Base-by-base conservation (phyloP, 345 rosid genomes). In the Sisymbrium irio region DNA sequence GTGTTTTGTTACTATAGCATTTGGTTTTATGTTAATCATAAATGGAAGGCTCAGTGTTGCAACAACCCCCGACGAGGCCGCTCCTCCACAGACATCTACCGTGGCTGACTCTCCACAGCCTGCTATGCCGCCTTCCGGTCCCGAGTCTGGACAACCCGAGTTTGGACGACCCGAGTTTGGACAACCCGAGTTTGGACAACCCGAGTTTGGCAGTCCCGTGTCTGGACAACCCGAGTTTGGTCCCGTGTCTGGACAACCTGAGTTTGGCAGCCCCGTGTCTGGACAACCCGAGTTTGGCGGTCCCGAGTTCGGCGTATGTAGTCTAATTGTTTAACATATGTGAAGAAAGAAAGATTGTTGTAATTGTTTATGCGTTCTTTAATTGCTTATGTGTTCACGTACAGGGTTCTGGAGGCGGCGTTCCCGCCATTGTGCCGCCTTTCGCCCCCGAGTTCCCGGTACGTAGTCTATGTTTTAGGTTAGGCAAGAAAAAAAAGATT, bases 361-460 rank as follows among this genome's bases (percentile, higher is more conserved):
- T 49, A 28, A 71, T 71, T 37, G 27, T 62, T 71, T 9, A 50
- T 71, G 42, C 12, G 41, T 37, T 50, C 42, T 5, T 39, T 51
- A 27, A 9, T n/a, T 71, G 36, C 57, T 51, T 51, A 25, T 27
- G 57, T 25, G 35, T 25, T 51, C 32, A 6, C 33, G 2, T 51
- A 25, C 57, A 50, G 56, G 6, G 6, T 7, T 7, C 30, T 50
- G 55, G 14, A 19, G 7, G 6, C 6, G 7, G 6, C 6, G 0
- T 9, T 4, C 30, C 57, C 33, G 4, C 57, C 28, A 20, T n/a
- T 25, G n/a, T 19, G 53, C 19, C 32, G 12, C 56, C 30, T 10
- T 71, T 61, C 8, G 63, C 32, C 36, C 76, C 69, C 4, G 76
- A 72, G 54, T 62, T 53, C 63, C 56, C 70, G 19, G 63, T 72